Percentiles rank a stretch among this genome's conserved stretches.
phyloP scores from a whole-genome alignment of 2,329 filamentous ascomycete species.

The Aspergillus aculeatinus region DNA sequence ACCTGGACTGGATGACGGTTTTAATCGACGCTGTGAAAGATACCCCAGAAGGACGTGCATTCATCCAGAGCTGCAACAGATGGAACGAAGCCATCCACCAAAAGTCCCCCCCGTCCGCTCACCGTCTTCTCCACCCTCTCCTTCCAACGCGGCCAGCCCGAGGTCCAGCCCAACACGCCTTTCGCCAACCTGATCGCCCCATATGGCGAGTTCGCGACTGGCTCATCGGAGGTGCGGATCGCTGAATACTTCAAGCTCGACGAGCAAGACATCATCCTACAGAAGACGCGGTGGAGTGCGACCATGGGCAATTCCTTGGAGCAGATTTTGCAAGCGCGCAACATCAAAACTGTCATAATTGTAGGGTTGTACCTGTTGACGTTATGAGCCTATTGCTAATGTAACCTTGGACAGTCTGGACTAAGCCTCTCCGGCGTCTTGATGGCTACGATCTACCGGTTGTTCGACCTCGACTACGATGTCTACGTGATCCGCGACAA shows the following conservation, averaged over 20 bases:
- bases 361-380: conserved; percentile 17
- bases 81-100: conserved; percentile 46
- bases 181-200: conserved; percentile 35
- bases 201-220: conserved; percentile 27
- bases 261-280: conserved; percentile 34
- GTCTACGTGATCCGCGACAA: conserved; percentile 43
- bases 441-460: conserved; percentile 43
- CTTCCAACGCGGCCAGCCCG: conserved; percentile 36
- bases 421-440: conserved; percentile 45
- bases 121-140: conserved; percentile 42
- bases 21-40: conserved; percentile 37
- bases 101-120: conserved; percentile 34
- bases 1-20: conserved; percentile 38
- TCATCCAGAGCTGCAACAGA: conserved; percentile 34
- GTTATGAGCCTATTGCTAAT: background rate
- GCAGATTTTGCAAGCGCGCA: conserved; percentile 40
- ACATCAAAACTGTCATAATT: conserved; percentile 45
- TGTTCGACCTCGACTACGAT: conserved; percentile 48
- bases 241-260: conserved; percentile 33
- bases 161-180: conserved; percentile 35
- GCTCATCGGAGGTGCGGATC: conserved; percentile 33
- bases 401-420: conserved; percentile 33
- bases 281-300: conserved; percentile 47
- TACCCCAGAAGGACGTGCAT: conserved; percentile 33
- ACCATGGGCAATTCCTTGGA: conserved; percentile 43